Evolutionary conservation across 179 eudicot genomes (phyloP).

Genomic region (Heliamphora pulchella): DNA sequence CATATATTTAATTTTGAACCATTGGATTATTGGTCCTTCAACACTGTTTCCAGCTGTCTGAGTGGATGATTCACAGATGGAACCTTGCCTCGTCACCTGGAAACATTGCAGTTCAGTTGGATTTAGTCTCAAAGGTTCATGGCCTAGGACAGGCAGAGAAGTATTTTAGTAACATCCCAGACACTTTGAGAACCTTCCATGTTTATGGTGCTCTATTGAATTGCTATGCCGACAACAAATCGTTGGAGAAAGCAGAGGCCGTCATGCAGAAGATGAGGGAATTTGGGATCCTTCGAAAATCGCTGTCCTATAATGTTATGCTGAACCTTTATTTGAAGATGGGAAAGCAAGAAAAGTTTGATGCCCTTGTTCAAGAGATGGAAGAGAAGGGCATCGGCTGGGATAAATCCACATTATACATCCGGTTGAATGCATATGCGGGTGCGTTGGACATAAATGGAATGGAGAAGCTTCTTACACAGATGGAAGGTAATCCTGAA

Average conservation of each 20-base stretch:
- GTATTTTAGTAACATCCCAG: constrained; percentile 29
- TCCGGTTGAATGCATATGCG: constrained; percentile 35
- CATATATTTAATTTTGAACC: not conserved
- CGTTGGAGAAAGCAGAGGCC: constrained; percentile 34
- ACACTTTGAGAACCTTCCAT: constrained; percentile 12
- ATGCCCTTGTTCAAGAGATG: constrained; percentile 39
- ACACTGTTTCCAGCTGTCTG: constrained; percentile 24
- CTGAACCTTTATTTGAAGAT: constrained; percentile 33
- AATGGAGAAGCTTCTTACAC: constrained; percentile 42
- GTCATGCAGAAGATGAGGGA: constrained; percentile 37
- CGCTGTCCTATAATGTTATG: constrained; percentile 39
- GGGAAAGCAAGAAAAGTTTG: constrained; percentile 32
- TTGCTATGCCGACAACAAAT: constrained; percentile 31
- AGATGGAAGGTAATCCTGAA: constrained; percentile 39
- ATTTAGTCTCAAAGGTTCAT: constrained; percentile 34
- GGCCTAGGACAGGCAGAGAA: constrained; percentile 39
- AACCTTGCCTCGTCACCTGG: constrained; percentile 14
- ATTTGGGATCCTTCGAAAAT: constrained; percentile 15
- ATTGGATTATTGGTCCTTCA: not conserved
- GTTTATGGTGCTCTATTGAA: constrained; percentile 36
- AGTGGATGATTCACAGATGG: constrained; percentile 32
- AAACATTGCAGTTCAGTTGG: constrained; percentile 29
- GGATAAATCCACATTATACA: constrained; percentile 25
- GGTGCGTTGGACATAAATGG: constrained; percentile 24
- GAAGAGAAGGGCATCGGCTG: constrained; percentile 35